Base-by-base conservation (phyloP, 2,329 filamentous ascomycete species). In the Alternaria sp. region DNA sequence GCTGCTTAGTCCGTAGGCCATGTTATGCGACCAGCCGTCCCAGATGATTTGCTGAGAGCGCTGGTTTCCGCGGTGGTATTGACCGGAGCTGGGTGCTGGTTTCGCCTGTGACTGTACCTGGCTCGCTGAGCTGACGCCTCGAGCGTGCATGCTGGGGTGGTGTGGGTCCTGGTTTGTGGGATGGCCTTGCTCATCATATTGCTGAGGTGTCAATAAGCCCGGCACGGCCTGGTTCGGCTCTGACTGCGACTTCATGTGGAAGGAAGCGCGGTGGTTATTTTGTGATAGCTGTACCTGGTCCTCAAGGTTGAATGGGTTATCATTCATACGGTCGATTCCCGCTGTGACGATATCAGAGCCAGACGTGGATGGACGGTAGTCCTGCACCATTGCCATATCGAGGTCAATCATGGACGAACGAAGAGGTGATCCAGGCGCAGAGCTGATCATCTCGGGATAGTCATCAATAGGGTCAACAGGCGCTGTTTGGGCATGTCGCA, bases 231-330 rank as follows among this genome's bases (percentile, higher is more conserved):
- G 77, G 30, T 79, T 80, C 11, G 79, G 79, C 51, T 81, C 79
- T 1, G 79, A 81, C 55, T 81, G 79, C 12, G 78, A 80, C 54
- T 81, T 80, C 57, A 74, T 78, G 55, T 81, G 79, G 53, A 77
- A 79, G 0, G 77, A 80, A 21, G 75, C 73, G 28, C 79, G 78
- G 50, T 80, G 77, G 57, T 78, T 80, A 47, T 74, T 78, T 30
- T 79, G 67, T 0, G 78, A 78, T 11, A 80, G 71, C 30, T 79
- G 73, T 9, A 81, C 73, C 57, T 81, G 79, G 55, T 85, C 82
- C 66, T 85, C 83, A 7, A 85, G 79, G 67, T 85, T 83, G 67
- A 85, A 85, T 1, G 83, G 83, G 59, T 85, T 82, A 5, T 82
- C 82, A 56, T 77, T 81, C 43, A 80, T 79, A 19, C 77, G 74